Evolutionary conservation across 352 stramenopile species (phyloP), one percentile per base, ranked within the genome.

Genomic region (Phytopythium mirpurense): DNA sequence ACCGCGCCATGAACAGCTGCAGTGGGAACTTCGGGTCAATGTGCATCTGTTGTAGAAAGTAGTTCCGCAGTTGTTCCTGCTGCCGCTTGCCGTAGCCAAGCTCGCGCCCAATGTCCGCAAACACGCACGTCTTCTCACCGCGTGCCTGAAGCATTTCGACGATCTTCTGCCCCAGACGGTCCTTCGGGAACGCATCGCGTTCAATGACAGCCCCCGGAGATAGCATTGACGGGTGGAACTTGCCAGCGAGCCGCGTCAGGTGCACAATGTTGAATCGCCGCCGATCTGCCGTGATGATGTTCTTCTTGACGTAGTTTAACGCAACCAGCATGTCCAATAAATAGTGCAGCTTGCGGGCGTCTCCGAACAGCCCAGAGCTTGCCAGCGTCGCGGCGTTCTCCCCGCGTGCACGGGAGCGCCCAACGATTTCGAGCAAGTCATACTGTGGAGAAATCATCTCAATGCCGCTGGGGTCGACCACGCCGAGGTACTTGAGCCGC

Each of bases 51-150:
- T 89, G 76, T 12, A 86, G 79, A 44, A 94, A 91, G 64, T 82
- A 88, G 51, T 89, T 92, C 21, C 83, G 81, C 31, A 94, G 59
- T 35, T 87, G 84, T 49, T 92, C 81, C 52, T 94, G 83, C 15
- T 86, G 70, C 7, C 79, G 74, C 59, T 94, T 94, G 29, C 67
- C 64, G 36, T 83, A 88, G 8, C 78, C 81, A 31, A 94, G 62
- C 36, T 91, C 81, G n/a, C 81, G 80, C 1, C 79, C 83, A 51
- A 94, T 87, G 36, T 94, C 81, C n/a, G 83, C 79, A 62, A 94
- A 88, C 29, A 94, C 81, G 50, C 79, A 90, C 23, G 77, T 89
- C 21, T 63, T 59, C 54, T 90, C 75, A 26, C 77, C 75, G 47
- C 81, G 79, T 29, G 70, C 61, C n/a, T 63, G 62, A 40, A 94